Conservation (phyloP, 2,329 filamentous ascomycete genomes). For the Calonectria multiphialidica region DNA sequence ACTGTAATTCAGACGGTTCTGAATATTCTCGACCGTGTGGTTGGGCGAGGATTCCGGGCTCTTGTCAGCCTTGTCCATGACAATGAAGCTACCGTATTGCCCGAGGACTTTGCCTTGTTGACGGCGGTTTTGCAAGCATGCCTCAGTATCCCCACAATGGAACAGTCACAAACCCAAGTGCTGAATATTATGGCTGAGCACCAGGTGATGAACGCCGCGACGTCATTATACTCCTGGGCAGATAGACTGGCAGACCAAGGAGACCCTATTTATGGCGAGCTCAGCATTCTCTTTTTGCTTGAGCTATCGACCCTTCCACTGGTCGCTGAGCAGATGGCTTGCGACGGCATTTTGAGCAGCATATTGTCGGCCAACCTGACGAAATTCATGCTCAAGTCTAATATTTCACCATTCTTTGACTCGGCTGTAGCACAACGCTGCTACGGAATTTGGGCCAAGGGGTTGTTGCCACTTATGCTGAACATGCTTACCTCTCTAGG, state of each 20-base stretch:
- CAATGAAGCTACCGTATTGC: slow-evolving; percentile 68
- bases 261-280: slow-evolving; percentile 92
- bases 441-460: slow-evolving; percentile 91
- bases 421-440: slow-evolving; percentile 76
- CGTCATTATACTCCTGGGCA: slow-evolving; percentile 93
- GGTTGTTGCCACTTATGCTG: slow-evolving; percentile 87
- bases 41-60: slow-evolving; percentile 85
- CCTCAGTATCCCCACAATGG: slow-evolving; percentile 81
- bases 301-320: slow-evolving; percentile 85
- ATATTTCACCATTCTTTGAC: slow-evolving; percentile 84
- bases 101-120: slow-evolving; percentile 87
- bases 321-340: slow-evolving; percentile 90
- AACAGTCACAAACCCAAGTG: slow-evolving; percentile 78
- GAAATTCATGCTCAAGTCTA: slow-evolving; percentile 77
- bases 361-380: slow-evolving; percentile 84
- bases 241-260: slow-evolving; percentile 82
- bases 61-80: slow-evolving; percentile 88
- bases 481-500: slow-evolving; percentile 89
- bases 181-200: slow-evolving; percentile 78
- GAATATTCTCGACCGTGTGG: slow-evolving; percentile 82
- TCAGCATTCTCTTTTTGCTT: slow-evolving; percentile 89
- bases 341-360: slow-evolving; percentile 85
- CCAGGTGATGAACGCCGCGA: slow-evolving; percentile 83
- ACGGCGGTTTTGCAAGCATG: slow-evolving; percentile 90
- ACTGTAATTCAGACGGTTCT: slow-evolving; percentile 73